Evolutionary conservation across 2,329 filamentous ascomycete genomes (phyloP).

Genomic region (Diaporthe sp.): DNA sequence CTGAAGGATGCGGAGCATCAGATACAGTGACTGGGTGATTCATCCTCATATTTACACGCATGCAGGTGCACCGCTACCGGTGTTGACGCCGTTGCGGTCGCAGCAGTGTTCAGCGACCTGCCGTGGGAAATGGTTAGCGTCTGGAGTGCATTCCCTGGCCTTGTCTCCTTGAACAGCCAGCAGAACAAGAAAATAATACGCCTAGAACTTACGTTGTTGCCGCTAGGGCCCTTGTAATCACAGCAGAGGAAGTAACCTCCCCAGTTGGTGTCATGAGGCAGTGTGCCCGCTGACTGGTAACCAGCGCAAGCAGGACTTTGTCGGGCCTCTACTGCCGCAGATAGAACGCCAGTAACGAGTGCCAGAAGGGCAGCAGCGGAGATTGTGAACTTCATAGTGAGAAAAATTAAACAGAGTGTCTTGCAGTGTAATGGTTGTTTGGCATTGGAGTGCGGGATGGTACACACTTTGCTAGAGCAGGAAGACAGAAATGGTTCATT

Average conservation of each 20-base stretch:
- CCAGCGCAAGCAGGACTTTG: background rate
- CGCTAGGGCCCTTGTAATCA: conserved; percentile 1
- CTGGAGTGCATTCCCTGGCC: background rate
- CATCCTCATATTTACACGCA: background rate
- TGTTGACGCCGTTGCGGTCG: conserved; percentile 5
- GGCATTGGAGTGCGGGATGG: background rate
- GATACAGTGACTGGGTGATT: too few species aligned
- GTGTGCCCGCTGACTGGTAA: background rate
- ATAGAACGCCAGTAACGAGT: background rate
- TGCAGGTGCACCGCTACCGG: conserved; percentile 3
- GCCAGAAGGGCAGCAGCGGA: background rate
- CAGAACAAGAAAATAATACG: background rate
- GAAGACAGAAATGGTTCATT: background rate
- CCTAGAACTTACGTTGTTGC: background rate
- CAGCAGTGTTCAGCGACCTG: conserved; percentile 8
- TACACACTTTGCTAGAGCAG: too few species aligned
- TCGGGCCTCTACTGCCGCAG: background rate
- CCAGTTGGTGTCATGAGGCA: background rate
- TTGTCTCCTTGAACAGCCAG: background rate
- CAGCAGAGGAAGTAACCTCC: background rate
- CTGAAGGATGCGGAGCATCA: background rate
- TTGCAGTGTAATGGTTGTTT: background rate
- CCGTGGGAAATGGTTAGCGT: background rate
- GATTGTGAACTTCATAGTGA: conserved; percentile 1
- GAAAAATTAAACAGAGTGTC: background rate